Evolutionary conservation across 148 eudicot species (phyloP), one percentile per base, ranked within the genome.

Genomic region (Amaranthus hypochondriacus): DNA sequence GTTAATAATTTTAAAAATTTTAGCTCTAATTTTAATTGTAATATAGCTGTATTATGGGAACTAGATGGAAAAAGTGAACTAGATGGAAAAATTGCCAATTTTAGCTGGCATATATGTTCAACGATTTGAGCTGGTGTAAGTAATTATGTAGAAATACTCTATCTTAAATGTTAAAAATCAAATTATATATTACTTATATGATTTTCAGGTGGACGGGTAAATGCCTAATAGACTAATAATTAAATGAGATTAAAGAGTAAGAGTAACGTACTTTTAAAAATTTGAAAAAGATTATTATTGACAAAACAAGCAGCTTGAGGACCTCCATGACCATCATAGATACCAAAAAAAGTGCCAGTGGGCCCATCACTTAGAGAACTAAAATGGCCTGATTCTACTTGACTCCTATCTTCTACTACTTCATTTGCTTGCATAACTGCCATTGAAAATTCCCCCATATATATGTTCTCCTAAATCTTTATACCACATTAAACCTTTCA

Each of bases 311-410:
- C 74, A 9, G 94, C 83, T 73, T 89, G 89, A 13, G 94, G 88
- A 14, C 97, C 97, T 66, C 97, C 97, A 86, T 92, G 97, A 13
- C 97, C 97, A 68, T 92, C 97, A 80, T 92, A 92, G 52, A 93
- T 83, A 1, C 98, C 98, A 50, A 93, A 55, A n/a, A 90, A 93
- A 1, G 98, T 93, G 21, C 96, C 98, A 63, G 18, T 62, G 69
- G 87, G 89, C 3, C 92, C 96, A 3, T 86, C 84, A 63, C 60
- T 60, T 49, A 73, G 68, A 0, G 77, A 73, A 73, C 89, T 84
- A 74, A 93, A 76, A 4, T 85, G 83, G 2, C 94, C 96, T 3
- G 92, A 86, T 79, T 89, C 96, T 4, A 93, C 76, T 72, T 86
- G 98, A 76, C 89, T 74, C 71, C 91, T 89, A 84, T 93, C 98